phyloP scores from a whole-genome alignment of 495 filamentous ascomycete species.

The Saxophila tyrrhenica region DNA sequence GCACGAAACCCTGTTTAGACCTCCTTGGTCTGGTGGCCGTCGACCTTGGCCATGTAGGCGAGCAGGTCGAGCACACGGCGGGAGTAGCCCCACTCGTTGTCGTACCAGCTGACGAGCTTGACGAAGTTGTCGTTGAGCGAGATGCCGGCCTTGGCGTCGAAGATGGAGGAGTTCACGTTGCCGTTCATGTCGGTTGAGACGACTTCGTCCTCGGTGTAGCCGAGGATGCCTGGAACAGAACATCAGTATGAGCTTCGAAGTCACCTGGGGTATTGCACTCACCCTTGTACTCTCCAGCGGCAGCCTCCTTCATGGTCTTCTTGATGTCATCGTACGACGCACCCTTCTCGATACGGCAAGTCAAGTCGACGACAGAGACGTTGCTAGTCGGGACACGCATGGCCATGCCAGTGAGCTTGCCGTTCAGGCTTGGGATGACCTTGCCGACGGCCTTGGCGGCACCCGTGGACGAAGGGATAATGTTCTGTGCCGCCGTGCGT shows the following conservation, averaged over 20 bases:
- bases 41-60: slow-evolving; percentile 82
- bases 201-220: slow-evolving; percentile 93
- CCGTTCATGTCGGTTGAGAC: slow-evolving; percentile 92
- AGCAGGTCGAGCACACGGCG: slow-evolving; percentile 97
- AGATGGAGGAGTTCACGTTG: slow-evolving; percentile 87
- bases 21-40: slow-evolving; percentile 31
- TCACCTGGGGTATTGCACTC: slow-evolving; percentile 23
- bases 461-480: slow-evolving; percentile 98
- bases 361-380: slow-evolving; percentile 98
- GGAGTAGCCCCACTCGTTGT: slow-evolving; percentile 95
- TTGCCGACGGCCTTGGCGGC: slow-evolving; percentile 99
- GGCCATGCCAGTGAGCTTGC: slow-evolving; percentile 99
- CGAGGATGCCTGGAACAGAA: slow-evolving; percentile 56
- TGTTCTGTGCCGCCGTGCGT: slow-evolving; percentile 97
- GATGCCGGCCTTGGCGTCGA: slow-evolving; percentile 99
- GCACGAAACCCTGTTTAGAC: too few relatives aligned
- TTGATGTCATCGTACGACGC: slow-evolving; percentile 93
- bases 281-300: slow-evolving; percentile 79
- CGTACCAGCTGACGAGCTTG: slow-evolving; percentile 98
- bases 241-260: slow-evolving; percentile 16
- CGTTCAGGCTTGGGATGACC: slow-evolving; percentile 93
- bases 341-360: slow-evolving; percentile 80
- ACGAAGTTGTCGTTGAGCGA: slow-evolving; percentile 96
- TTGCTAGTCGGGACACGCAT: slow-evolving; percentile 98
- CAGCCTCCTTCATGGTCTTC: slow-evolving; percentile 74